Base-by-base conservation (phyloP, 441 rosid species). In the Viola pubescens region DNA sequence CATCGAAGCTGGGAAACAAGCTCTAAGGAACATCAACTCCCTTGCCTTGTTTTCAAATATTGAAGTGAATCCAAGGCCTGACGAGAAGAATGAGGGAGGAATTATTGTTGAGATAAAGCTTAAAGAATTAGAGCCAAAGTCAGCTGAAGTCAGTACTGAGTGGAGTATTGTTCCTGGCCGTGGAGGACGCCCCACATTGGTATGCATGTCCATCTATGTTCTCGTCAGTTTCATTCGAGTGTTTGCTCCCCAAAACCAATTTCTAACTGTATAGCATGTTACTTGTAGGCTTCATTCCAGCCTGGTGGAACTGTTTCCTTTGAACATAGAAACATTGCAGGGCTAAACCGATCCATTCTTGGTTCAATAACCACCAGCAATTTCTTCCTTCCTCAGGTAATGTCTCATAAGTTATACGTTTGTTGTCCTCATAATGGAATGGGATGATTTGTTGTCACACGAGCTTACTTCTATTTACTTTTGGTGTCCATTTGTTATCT, bases 151-250 rank as follows among this genome's bases (percentile, higher is more conserved):
- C 66, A 87, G 96, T 70, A 83, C 97, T 0, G 98, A 94, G 63
- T 94, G 96, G 98, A 94, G 92, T 73, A 87, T 94, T 67, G 95
- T 89, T 66, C 97, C 98, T 61, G 96, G 97, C 43, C 96, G 85
- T 39, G 96, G 98, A 76, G 96, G 98, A 58, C 87, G 91, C 52
- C 97, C 98, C 48, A 81, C 96, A 7, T 64, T 94, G 80, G 98
- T 94, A 82, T 70, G 59, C 51, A 49, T 68, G 10, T 63, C 6
- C 34, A 52, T 13, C 45, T 48, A 1, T 61, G 12, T 43, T 13
- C 14, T 34, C 40, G 2, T 45, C 1, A 52, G 4, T 13, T 49
- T 48, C 7, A 52, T 64, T 37, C n/a, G 63, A 50, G n/a, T 41
- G 48, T 42, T 48, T 40, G 51, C 14, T 13, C 41, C 54, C 13